Base-by-base conservation (phyloP, 2,329 filamentous ascomycete genomes). In the Monilinia polystroma region DNA sequence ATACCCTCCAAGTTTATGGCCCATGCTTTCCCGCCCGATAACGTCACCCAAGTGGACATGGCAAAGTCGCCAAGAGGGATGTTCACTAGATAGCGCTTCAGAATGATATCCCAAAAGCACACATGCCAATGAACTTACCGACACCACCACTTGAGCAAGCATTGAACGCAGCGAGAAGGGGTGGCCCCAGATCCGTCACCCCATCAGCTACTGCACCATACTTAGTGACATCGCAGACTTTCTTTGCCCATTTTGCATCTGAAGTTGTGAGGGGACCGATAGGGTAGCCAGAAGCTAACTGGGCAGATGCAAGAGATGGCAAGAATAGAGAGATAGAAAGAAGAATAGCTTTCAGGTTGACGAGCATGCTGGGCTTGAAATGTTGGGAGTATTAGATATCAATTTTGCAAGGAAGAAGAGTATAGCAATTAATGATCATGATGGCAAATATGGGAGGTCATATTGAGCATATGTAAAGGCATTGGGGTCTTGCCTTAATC, bases 1-100 rank as follows among this genome's bases (percentile, higher is more conserved):
- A 77, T 78, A 12, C 83, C 83, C 72, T 85, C 83, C 47, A 85
- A 76, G 68, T 84, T 81, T 23, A 85, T 75, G 0, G 82, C 83
- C 77, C 80, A 82, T 11, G 76, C 80, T 8, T 76, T 78, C 7
- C 83, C 83, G 8, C 79, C 79, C 41, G 73, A 79, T 62, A 85
- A 75, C 0, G 75, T 80, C 3, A 82, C 82, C 81, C 81, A 85
- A 0, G 80, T 83, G 7, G 75, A 72, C 69, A 85, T 77, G 2
- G 80, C 82, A 73, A 81, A 67, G 29, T 47, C 54, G 11, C 60
- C 60, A 8, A 14, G 20, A 18, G 66, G 66, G 14, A 67, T 67
- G 16, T 63, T 63, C 18, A 66, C 64, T 66, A 8, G n/a, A 35
- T 29, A 8, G 14, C 35, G 20, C 8, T 26, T 52, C 63, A 60